Evolutionary conservation across 2,329 filamentous ascomycete genomes (phyloP).

Genomic region (Scedosporium apiospermum): DNA sequence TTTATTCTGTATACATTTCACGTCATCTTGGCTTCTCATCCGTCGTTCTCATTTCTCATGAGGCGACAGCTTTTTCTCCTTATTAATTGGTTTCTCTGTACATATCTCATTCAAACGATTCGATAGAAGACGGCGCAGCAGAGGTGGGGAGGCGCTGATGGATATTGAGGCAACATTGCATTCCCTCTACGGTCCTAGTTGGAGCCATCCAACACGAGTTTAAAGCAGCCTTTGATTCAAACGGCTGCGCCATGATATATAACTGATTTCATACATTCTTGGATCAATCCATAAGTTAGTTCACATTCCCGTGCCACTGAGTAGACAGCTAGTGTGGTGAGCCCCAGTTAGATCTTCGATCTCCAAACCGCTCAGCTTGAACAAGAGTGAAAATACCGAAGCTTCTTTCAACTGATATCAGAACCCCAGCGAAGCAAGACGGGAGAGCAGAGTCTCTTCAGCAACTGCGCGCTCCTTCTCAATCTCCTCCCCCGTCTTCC

Average conservation of each 20-base stretch:
- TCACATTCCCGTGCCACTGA: neutral
- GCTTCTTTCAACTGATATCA: too few species aligned
- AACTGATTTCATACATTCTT: neutral
- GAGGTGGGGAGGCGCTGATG: neutral
- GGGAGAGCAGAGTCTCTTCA: too few species aligned
- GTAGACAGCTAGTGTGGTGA: neutral
- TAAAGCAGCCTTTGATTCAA: neutral
- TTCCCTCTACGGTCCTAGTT: neutral
- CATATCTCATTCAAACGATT: neutral
- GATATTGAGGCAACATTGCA: neutral
- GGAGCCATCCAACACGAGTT: neutral
- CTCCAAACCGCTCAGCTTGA: constrained; percentile 11
- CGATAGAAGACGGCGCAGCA: neutral
- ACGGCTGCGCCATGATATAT: neutral
- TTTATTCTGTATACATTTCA: neutral
- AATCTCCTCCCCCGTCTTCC: too few species aligned
- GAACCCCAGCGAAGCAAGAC: too few species aligned
- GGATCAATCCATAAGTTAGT: neutral
- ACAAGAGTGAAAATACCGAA: too few species aligned
- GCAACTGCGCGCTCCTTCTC: neutral
- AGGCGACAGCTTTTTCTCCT: neutral
- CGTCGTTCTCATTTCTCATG: neutral
- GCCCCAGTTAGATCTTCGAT: neutral
- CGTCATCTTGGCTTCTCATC: neutral
- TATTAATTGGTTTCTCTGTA: neutral